Conservation (phyloP, 2,329 filamentous ascomycete genomes). For the Colletotrichum godetiae region DNA sequence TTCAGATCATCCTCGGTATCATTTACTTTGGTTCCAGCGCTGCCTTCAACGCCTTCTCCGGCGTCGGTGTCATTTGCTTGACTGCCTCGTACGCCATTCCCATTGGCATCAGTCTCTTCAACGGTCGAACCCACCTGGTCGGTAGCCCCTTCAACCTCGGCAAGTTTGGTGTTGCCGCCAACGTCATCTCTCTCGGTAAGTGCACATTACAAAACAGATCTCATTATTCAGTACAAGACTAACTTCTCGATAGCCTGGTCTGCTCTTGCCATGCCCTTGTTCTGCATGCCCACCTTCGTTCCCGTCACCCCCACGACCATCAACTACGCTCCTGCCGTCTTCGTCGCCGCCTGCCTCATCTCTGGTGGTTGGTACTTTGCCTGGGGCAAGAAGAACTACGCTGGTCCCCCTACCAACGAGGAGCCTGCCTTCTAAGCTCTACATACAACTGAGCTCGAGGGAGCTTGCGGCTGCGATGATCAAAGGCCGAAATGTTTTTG, state of each 20-base stretch:
- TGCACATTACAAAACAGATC: slow-evolving; percentile 34
- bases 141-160: slow-evolving; percentile 72
- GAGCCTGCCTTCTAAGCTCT: slow-evolving; percentile 38
- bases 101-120: slow-evolving; percentile 72
- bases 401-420: slow-evolving; percentile 66
- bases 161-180: slow-evolving; percentile 68
- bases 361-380: slow-evolving; percentile 75
- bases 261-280: slow-evolving; percentile 75
- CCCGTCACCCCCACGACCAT: slow-evolving; percentile 69
- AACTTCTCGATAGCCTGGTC: slow-evolving; percentile 68
- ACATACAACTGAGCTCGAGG: background rate
- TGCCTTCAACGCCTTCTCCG: slow-evolving; percentile 80
- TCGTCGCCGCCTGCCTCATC: slow-evolving; percentile 71
- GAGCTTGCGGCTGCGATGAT: background rate
- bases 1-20: slow-evolving; percentile 72
- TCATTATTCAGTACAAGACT: slow-evolving; percentile 36
- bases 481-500: background rate
- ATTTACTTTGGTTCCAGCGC: slow-evolving; percentile 77
- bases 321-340: slow-evolving; percentile 83
- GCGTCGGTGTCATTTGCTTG: slow-evolving; percentile 76
- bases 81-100: slow-evolving; percentile 77
- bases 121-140: slow-evolving; percentile 68
- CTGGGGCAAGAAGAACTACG: slow-evolving; percentile 78
- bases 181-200: slow-evolving; percentile 73
- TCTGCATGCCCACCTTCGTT: slow-evolving; percentile 77